Evolutionary conservation across 768 basidiomycete species (phyloP).

Genomic region (Trametes gibbosa): DNA sequence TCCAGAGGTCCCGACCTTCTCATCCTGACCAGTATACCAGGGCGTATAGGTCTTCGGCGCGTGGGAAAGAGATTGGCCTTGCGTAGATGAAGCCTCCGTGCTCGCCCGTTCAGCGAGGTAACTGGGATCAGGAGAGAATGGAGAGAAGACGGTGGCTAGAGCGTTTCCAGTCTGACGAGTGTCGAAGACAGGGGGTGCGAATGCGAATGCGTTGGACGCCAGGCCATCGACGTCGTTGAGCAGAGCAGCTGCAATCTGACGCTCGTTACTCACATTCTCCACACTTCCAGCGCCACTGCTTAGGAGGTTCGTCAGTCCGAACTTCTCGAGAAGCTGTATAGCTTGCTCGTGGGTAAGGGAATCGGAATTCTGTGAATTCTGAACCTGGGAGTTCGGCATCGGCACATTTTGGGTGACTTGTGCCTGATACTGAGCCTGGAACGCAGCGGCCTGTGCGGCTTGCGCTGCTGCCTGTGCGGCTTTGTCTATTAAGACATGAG

Average conservation of each 20-base stretch:
- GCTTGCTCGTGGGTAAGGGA: constrained; percentile 33
- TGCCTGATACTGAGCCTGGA: constrained; percentile 40
- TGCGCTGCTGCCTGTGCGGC: constrained; percentile 89
- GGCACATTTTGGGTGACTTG: neutral
- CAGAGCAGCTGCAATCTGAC: constrained; percentile 21
- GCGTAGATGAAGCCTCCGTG: constrained; percentile 37
- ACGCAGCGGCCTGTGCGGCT: constrained; percentile 66
- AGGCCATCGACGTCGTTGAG: constrained; percentile 21
- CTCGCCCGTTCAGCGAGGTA: constrained; percentile 36
- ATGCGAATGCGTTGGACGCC: constrained; percentile 21
- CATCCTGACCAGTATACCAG: constrained; percentile 45
- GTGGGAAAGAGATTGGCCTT: constrained; percentile 45
- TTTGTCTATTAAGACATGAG: constrained; percentile 57
- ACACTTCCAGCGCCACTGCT: constrained; percentile 16
- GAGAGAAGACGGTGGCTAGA: constrained; percentile 48
- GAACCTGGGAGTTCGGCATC: neutral
- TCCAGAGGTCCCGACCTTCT: constrained; percentile 33
- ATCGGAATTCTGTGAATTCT: constrained; percentile 8
- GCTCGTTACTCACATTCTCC: constrained; percentile 21
- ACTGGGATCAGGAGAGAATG: constrained; percentile 78
- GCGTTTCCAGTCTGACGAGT: constrained; percentile 12
- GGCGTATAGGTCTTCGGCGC: constrained; percentile 50
- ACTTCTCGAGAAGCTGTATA: constrained; percentile 32
- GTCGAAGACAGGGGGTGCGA: constrained; percentile 20
- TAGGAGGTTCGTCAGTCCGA: constrained; percentile 28